A percentile compares a stretch with the other conserved stretches of the same genome.
Conservation (phyloP, 2,329 filamentous ascomycete genomes). For the Phialemoniopsis sp. region DNA sequence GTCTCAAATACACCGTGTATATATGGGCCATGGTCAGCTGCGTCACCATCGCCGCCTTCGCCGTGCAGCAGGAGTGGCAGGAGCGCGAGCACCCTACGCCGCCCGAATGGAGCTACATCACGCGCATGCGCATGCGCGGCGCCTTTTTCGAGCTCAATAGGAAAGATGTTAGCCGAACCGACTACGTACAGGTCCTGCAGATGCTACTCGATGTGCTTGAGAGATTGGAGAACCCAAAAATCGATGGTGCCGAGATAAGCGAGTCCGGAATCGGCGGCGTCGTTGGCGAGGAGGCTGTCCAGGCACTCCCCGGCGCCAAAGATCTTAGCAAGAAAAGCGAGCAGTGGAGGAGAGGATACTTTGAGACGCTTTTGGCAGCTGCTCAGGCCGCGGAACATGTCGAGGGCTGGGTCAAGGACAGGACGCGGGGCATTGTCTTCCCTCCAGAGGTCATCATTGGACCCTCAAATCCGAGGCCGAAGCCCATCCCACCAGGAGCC, state of each 20-base stretch:
- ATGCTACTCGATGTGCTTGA: slow-evolving; percentile 56
- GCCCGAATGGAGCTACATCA: slow-evolving; percentile 72
- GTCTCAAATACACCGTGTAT: slow-evolving; percentile 62
- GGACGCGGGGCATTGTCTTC: slow-evolving; percentile 60
- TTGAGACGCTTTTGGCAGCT: slow-evolving; percentile 72
- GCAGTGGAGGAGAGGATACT: slow-evolving; percentile 83
- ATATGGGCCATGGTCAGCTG: slow-evolving; percentile 62
- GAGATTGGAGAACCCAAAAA: slow-evolving; percentile 63
- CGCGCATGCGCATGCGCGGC: slow-evolving; percentile 62
- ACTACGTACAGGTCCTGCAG: slow-evolving; percentile 66
- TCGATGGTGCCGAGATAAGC: slow-evolving; percentile 63
- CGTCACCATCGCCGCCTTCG: slow-evolving; percentile 57
- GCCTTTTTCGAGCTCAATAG: slow-evolving; percentile 57
- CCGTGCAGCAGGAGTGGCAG: slow-evolving; percentile 67
- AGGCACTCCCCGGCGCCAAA: slow-evolving; percentile 29
- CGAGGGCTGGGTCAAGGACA: slow-evolving; percentile 74
- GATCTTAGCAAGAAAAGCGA: slow-evolving; percentile 75
- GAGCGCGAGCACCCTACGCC: slow-evolving; percentile 79
- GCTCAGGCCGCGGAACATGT: slow-evolving; percentile 76
- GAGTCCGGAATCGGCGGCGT: slow-evolving; percentile 28
- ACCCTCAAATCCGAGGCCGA: slow-evolving; percentile 77
- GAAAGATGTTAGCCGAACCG: slow-evolving; percentile 46
- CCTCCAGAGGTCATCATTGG: slow-evolving; percentile 72
- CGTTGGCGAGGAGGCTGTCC: not conserved
- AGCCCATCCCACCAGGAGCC: slow-evolving; percentile 63